Evolutionary conservation across 352 stramenopile species (phyloP).

Genomic region (Phytophthora pini): DNA sequence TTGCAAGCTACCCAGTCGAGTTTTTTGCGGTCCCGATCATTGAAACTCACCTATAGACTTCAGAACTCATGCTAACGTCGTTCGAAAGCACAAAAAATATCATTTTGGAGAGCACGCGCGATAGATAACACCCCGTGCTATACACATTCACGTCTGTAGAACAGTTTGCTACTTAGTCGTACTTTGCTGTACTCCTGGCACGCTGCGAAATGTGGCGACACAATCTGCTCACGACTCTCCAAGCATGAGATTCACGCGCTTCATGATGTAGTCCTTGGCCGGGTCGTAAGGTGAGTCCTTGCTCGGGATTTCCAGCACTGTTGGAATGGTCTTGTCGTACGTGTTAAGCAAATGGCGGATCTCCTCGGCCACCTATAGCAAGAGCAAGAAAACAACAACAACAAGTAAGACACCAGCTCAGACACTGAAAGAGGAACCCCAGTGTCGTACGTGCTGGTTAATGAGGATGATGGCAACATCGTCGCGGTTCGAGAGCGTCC

Average conservation of each 20-base stretch:
- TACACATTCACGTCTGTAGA: slow-evolving; percentile 19
- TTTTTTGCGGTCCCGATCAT: background rate
- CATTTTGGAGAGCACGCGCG: slow-evolving; percentile 13
- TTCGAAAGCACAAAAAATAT: slow-evolving; percentile 16
- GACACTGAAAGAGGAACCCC: background rate
- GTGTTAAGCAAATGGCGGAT: slow-evolving; percentile 98
- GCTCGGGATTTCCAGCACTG: slow-evolving; percentile 98
- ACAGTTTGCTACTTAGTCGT: slow-evolving; percentile 16
- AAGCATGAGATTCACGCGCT: slow-evolving; percentile 95
- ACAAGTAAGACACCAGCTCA: slow-evolving; percentile 1
- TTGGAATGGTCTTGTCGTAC: slow-evolving; percentile 99
- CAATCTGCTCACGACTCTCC: slow-evolving; percentile 58
- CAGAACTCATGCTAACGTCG: background rate
- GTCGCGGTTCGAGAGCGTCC: slow-evolving; percentile 91
- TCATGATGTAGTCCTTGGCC: slow-evolving; percentile 99
- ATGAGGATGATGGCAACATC: slow-evolving; percentile 99
- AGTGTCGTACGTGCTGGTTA: slow-evolving; percentile 94
- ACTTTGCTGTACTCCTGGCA: slow-evolving; percentile 4
- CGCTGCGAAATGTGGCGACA: background rate
- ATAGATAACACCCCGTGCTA: slow-evolving; percentile 22
- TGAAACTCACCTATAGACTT: background rate
- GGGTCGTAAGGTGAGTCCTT: slow-evolving; percentile 97
- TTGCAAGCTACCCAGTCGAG: slow-evolving; percentile 22
- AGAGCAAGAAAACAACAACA: background rate
- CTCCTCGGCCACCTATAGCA: slow-evolving; percentile 93